Evolutionary conservation across 129 eudicot species (phyloP).

Genomic region (Artemisia annua): DNA sequence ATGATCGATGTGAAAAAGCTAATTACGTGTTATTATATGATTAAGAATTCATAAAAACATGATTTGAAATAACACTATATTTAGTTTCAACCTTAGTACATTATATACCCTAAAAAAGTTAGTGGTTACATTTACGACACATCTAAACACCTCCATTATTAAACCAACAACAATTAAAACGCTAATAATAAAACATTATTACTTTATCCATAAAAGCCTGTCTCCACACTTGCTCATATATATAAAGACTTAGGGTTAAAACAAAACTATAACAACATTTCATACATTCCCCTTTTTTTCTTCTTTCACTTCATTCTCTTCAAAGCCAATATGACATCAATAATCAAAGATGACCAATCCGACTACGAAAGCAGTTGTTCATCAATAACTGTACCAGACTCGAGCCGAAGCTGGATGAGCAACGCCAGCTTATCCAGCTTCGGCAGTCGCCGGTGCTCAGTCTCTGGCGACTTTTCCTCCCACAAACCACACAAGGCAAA

Average conservation of each 20-base stretch:
- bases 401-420: constrained; percentile 79
- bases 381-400: constrained; percentile 65
- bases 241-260: constrained; percentile 19
- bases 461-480: constrained; percentile 42
- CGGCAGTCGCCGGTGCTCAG: constrained; percentile 40
- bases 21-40: no score
- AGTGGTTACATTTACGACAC: constrained; percentile 4
- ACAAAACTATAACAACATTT: constrained; percentile 27
- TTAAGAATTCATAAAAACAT: no score
- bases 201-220: constrained; percentile 43
- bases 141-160: constrained; percentile 5
- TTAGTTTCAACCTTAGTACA: no score
- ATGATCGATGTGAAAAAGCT: no score
- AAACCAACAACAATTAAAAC: neutral
- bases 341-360: constrained; percentile 51
- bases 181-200: constrained; percentile 27
- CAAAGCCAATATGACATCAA: constrained; percentile 39
- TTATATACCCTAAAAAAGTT: neutral
- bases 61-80: no score
- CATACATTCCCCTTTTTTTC: neutral
- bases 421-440: constrained; percentile 46
- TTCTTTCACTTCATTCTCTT: neutral
- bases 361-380: constrained; percentile 72
- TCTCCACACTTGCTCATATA: constrained; percentile 34
- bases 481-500: constrained; percentile 78